Conservation (phyloP, 345 rosid species). For the Arabidopsis suecica region DNA sequence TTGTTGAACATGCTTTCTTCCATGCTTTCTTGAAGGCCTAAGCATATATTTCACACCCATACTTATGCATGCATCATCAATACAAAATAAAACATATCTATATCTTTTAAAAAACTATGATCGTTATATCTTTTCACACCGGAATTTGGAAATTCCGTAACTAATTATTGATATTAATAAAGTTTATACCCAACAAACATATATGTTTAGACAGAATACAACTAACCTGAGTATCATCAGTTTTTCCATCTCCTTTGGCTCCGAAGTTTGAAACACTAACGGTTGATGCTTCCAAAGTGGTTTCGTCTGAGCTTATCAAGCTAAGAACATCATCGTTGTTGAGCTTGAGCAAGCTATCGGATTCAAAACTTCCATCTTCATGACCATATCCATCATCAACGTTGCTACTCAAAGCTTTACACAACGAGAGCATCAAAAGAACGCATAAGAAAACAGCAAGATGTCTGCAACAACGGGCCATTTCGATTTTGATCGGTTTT, state of each 20-base stretch:
- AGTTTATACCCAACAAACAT: not conserved
- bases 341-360: constrained; percentile 44
- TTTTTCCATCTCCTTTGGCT: constrained; percentile 62
- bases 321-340: constrained; percentile 40
- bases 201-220: not conserved
- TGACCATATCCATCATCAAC: constrained; percentile 44
- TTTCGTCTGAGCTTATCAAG: constrained; percentile 30
- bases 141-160: not conserved
- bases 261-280: constrained; percentile 61
- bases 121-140: not conserved
- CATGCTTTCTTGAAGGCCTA: constrained; percentile 83
- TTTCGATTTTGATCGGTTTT: not conserved
- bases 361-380: constrained; percentile 45
- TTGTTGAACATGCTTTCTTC: constrained; percentile 73
- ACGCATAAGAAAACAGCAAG: constrained; percentile 21
- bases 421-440: constrained; percentile 20
- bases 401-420: constrained; percentile 39
- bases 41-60: constrained; percentile 1
- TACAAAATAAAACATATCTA: not conserved
- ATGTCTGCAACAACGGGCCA: constrained; percentile 17
- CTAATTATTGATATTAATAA: not conserved
- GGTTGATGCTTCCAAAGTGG: constrained; percentile 27
- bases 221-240: constrained; percentile 69
- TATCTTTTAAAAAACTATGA: not conserved
- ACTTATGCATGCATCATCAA: constrained; percentile 9